Conservation (phyloP, 1,284 basidiomycete species). For the Peniophora sp. region DNA sequence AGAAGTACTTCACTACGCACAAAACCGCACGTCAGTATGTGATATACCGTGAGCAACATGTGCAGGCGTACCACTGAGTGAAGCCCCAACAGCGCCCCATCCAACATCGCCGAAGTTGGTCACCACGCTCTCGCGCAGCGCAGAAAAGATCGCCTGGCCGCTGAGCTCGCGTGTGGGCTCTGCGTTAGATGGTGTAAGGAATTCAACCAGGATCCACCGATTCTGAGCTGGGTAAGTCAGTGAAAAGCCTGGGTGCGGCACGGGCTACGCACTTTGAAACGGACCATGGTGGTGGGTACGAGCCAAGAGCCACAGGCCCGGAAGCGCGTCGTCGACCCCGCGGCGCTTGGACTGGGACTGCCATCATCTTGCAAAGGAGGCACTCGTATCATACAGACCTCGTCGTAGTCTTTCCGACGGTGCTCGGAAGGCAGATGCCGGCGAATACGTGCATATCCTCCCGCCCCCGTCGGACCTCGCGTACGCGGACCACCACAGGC, state of each 20-base stretch:
- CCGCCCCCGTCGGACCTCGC: too few relatives aligned
- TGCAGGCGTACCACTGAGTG: slow-evolving; percentile 46
- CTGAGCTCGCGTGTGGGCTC: slow-evolving; percentile 25
- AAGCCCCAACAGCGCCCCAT: slow-evolving; percentile 69
- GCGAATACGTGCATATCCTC: too few relatives aligned
- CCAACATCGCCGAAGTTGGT: slow-evolving; percentile 70
- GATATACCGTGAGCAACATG: not conserved
- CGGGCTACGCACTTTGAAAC: not conserved
- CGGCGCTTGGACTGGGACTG: too few relatives aligned
- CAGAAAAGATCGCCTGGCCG: slow-evolving; percentile 54
- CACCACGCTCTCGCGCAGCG: slow-evolving; percentile 64
- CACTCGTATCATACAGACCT: too few relatives aligned
- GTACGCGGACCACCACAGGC: too few relatives aligned
- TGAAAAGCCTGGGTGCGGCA: not conserved
- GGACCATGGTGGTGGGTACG: not conserved
- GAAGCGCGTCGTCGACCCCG: too few relatives aligned
- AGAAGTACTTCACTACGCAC: slow-evolving; percentile 70
- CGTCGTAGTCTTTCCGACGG: too few relatives aligned
- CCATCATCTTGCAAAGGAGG: too few relatives aligned
- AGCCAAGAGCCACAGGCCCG: too few relatives aligned
- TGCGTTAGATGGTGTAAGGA: slow-evolving; percentile 36
- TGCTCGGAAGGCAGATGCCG: too few relatives aligned
- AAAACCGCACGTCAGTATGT: not conserved
- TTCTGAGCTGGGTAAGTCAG: slow-evolving; percentile 42
- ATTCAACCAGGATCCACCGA: slow-evolving; percentile 71